Conservation (phyloP, 441 rosid species). For the Raphanus hybrid region DNA sequence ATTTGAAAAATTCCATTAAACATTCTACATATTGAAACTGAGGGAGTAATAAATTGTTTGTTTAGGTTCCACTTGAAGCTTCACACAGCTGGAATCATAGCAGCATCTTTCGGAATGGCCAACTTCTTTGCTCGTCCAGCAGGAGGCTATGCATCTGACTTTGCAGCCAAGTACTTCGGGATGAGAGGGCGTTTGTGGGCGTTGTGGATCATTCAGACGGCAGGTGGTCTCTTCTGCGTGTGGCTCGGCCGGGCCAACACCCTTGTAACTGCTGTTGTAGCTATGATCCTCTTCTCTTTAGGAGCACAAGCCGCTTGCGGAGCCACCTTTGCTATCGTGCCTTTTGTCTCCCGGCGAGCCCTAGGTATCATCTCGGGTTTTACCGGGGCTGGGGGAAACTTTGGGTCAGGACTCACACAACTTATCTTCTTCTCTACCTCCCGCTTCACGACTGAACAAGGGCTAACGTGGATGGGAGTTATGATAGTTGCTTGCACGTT, state of each 20-base stretch:
- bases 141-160: conserved; percentile 69
- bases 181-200: conserved; percentile 79
- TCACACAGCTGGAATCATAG: conserved; percentile 65
- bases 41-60: background rate
- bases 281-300: conserved; percentile 71
- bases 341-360: conserved; percentile 68
- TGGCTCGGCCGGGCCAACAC: conserved; percentile 71
- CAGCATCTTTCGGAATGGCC: conserved; percentile 75
- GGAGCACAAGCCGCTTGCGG: conserved; percentile 89
- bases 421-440: conserved; percentile 61
- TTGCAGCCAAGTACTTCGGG: conserved; percentile 58
- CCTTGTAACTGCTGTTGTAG: conserved; percentile 56
- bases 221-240: conserved; percentile 71
- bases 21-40: too few species aligned
- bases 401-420: conserved; percentile 75
- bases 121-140: conserved; percentile 68
- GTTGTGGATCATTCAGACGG: conserved; percentile 67
- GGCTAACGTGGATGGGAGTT: conserved; percentile 67
- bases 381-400: conserved; percentile 82
- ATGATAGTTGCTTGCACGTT: conserved; percentile 69
- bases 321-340: conserved; percentile 70
- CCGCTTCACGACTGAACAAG: conserved; percentile 52
- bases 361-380: conserved; percentile 52
- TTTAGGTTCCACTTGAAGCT: conserved; percentile 68
- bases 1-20: too few species aligned